Percentiles rank a stretch among this genome's conserved stretches.
Evolutionary conservation across 2,329 filamentous ascomycete genomes (phyloP).

Genomic region (Aureobasidium sp.): DNA sequence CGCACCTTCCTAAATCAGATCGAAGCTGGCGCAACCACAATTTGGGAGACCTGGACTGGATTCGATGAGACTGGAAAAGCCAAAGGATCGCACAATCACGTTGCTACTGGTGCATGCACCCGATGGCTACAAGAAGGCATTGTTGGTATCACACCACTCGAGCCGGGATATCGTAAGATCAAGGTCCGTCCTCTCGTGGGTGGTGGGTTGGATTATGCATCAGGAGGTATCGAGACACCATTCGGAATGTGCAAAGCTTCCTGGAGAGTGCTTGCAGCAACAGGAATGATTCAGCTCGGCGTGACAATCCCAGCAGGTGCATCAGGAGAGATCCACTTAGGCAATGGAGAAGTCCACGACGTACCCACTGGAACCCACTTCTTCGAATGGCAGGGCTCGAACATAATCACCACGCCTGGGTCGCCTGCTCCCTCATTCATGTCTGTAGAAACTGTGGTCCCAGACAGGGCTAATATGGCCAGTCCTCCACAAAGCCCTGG

Average conservation of each 20-base stretch:
- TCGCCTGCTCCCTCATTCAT: neutral
- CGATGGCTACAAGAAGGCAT: slow-evolving; percentile 13
- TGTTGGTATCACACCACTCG: slow-evolving; percentile 4
- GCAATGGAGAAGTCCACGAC: neutral
- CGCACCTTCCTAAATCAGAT: slow-evolving; percentile 2
- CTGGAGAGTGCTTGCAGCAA: neutral
- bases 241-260: slow-evolving; percentile 2
- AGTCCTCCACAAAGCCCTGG: neutral
- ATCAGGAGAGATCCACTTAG: neutral
- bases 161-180: slow-evolving; percentile 6
- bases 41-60: slow-evolving; percentile 3
- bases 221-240: slow-evolving; percentile 1
- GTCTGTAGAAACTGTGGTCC: neutral
- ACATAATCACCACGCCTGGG: neutral
- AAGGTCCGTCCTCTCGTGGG: neutral
- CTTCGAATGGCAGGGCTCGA: neutral
- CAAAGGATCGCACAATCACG: slow-evolving; percentile 5
- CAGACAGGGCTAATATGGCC: neutral
- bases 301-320: neutral
- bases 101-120: neutral
- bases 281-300: neutral
- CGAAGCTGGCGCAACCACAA: slow-evolving; percentile 6
- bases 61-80: slow-evolving; percentile 2
- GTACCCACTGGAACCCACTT: slow-evolving; percentile 2
- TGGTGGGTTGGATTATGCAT: neutral